These are phyloP conservation scores for Achaetomiella virescens DNA, from an alignment of 495 filamentous ascomycete species.

Conservation along the genomic window DNA sequence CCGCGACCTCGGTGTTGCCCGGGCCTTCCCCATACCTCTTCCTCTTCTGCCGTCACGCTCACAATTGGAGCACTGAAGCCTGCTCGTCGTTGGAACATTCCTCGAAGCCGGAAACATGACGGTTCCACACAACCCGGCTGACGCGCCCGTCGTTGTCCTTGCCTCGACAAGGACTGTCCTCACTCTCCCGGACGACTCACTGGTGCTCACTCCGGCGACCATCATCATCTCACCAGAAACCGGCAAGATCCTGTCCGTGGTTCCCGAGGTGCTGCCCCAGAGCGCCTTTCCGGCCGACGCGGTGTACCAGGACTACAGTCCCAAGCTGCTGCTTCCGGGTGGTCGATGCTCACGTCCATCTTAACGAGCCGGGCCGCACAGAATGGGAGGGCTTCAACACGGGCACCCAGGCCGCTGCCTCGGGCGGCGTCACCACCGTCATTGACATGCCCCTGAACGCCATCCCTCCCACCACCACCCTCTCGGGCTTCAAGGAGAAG, in stretches of 20 bases:
- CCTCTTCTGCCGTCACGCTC: not conserved
- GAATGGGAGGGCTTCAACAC: conserved; percentile 99
- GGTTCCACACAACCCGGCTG: not conserved
- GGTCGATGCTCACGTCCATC: conserved; percentile 95
- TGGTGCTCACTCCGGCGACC: conserved; percentile 56
- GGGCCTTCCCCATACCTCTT: not conserved
- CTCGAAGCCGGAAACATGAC: conserved; percentile 8
- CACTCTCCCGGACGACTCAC: conserved; percentile 54
- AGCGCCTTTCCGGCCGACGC: conserved; percentile 65
- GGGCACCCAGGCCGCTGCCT: conserved; percentile 87
- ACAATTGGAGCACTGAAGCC: not conserved
- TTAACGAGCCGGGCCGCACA: conserved; percentile 94
- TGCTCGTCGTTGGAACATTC: too few relatives aligned
- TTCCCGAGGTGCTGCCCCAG: conserved; percentile 63
- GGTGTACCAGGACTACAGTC: conserved; percentile 76
- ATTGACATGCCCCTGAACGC: conserved; percentile 98
- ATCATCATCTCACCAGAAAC: conserved; percentile 70
- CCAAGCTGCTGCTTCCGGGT: conserved; percentile 88
- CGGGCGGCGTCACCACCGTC: conserved; percentile 95
- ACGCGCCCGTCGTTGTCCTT: conserved; percentile 51
- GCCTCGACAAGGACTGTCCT: conserved; percentile 78
- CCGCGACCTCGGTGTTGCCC: not conserved
- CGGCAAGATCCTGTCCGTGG: conserved; percentile 79
- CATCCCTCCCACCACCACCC: conserved; percentile 91
- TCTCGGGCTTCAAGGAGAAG: conserved; percentile 76